Conservation (phyloP, 2,329 filamentous ascomycete species). For the Stagonosporopsis vannaccii region DNA sequence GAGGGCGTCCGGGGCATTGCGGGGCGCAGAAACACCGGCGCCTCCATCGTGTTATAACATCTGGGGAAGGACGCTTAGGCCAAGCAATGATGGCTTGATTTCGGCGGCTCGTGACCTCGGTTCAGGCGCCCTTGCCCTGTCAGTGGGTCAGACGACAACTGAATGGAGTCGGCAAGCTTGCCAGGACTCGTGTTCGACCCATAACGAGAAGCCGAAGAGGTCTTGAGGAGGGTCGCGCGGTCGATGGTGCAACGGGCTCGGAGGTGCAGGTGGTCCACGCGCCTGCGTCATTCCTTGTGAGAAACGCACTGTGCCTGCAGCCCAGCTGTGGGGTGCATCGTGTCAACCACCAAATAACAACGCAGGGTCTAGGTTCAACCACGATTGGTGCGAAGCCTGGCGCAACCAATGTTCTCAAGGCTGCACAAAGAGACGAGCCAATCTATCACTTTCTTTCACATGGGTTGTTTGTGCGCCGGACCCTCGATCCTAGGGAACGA, state of each 20-base stretch:
- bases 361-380: neutral
- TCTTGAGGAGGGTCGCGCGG: conserved; percentile 19
- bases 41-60: conserved; percentile 31
- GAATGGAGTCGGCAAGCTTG: conserved; percentile 22
- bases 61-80: conserved; percentile 35
- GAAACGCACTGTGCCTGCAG: conserved; percentile 12
- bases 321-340: conserved; percentile 1
- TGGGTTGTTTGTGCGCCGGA: neutral
- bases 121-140: conserved; percentile 17
- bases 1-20: conserved; percentile 25
- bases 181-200: conserved; percentile 13
- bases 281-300: conserved; percentile 21
- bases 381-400: neutral
- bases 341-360: neutral
- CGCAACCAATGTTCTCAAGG: neutral
- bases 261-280: conserved; percentile 24
- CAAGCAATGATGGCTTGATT: conserved; percentile 30
- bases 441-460: neutral
- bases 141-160: conserved; percentile 30
- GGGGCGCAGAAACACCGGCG: conserved; percentile 28
- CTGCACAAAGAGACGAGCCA: too few relatives aligned
- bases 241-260: conserved; percentile 21
- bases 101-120: conserved; percentile 40
- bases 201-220: conserved; percentile 18
- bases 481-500: neutral